Evolutionary conservation across 2,329 filamentous ascomycete species (phyloP).

Genomic region (Rachicladosporium sp.): DNA sequence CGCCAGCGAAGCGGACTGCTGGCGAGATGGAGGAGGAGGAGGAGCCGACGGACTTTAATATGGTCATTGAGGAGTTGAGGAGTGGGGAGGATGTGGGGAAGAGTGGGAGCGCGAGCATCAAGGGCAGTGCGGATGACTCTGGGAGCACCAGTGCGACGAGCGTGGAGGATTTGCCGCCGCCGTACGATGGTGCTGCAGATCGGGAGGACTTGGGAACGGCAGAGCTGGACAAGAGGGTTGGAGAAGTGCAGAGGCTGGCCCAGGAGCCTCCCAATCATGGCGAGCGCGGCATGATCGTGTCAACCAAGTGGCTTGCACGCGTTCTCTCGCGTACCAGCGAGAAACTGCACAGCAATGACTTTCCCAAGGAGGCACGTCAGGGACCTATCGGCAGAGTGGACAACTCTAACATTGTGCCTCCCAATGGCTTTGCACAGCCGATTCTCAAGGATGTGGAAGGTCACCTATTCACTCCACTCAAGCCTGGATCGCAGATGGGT

Average conservation of each 20-base stretch:
- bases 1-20: slow-evolving; percentile 42
- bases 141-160: slow-evolving; percentile 8
- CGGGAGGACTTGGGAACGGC: background rate
- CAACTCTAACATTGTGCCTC: slow-evolving; percentile 63
- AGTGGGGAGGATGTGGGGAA: background rate
- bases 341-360: slow-evolving; percentile 42
- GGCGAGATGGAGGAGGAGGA: slow-evolving; percentile 38
- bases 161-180: slow-evolving; percentile 9
- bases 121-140: background rate
- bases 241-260: slow-evolving; percentile 53
- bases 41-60: slow-evolving; percentile 8
- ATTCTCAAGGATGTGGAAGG: slow-evolving; percentile 13
- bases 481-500: slow-evolving; percentile 49
- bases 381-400: slow-evolving; percentile 68
- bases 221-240: slow-evolving; percentile 54
- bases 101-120: background rate
- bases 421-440: slow-evolving; percentile 17
- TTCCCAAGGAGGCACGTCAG: slow-evolving; percentile 46
- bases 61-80: slow-evolving; percentile 12
- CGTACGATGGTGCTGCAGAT: slow-evolving; percentile 10
- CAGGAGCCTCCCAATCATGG: slow-evolving; percentile 51
- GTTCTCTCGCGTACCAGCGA: slow-evolving; percentile 55
- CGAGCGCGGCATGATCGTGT: slow-evolving; percentile 67
- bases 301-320: slow-evolving; percentile 62
- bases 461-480: slow-evolving; percentile 55